phyloP scores from a whole-genome alignment of 2,329 filamentous ascomycete genomes.

The Endothia cerciana region DNA sequence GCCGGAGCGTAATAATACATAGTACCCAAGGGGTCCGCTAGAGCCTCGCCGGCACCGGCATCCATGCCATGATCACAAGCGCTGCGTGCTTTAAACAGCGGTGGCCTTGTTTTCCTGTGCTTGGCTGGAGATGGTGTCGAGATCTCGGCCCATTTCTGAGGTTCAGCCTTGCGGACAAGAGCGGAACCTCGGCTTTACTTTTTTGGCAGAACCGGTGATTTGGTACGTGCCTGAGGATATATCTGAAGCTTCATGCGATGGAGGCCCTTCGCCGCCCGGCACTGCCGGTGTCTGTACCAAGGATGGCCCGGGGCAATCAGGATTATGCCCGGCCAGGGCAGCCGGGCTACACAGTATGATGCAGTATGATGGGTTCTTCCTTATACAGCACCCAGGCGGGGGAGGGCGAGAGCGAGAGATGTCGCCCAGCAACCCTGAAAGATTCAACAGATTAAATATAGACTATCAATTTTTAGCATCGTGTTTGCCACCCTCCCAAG shows the following conservation, averaged over 20 bases:
- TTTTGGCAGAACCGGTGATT: not conserved
- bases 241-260: conserved; percentile 4
- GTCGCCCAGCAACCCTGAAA: conserved; percentile 12
- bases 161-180: not conserved
- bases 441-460: conserved; percentile 16
- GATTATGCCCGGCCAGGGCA: conserved; percentile 1
- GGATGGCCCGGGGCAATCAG: not conserved
- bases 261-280: not conserved
- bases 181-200: conserved; percentile 8
- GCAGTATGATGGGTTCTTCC: no score
- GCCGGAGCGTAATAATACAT: not conserved
- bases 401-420: no score
- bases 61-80: conserved; percentile 1
- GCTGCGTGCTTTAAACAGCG: not conserved
- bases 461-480: conserved; percentile 19
- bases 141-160: not conserved
- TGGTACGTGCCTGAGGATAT: not conserved
- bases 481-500: not conserved
- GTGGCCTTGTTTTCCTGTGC: conserved; percentile 4
- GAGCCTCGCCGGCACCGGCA: not conserved
- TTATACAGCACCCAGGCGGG: not conserved
- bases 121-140: not conserved
- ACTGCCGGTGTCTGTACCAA: not conserved
- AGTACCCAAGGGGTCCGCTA: no score
- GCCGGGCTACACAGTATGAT: not conserved